Percentiles rank a stretch among this genome's conserved stretches.
Conservation (phyloP, 306 rosid species). For the Erythrophleum fordii region DNA sequence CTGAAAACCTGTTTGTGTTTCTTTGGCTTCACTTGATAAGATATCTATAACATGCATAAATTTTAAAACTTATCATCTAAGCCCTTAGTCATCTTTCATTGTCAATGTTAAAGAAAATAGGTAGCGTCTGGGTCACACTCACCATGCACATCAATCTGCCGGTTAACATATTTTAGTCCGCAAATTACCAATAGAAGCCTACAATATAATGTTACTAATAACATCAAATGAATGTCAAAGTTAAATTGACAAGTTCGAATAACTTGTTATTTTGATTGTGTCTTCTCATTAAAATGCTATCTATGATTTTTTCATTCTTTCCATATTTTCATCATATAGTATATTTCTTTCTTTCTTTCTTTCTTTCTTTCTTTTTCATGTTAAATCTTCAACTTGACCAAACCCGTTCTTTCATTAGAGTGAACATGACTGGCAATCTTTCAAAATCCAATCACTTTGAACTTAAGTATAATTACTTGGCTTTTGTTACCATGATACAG, state of each 20-base stretch:
- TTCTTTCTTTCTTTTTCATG: not conserved
- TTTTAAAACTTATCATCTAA: not conserved
- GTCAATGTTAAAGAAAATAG: not conserved
- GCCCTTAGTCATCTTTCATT: not conserved
- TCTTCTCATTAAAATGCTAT: too few relatives aligned
- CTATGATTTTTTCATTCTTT: too few relatives aligned
- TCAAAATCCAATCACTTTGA: constrained; percentile 4
- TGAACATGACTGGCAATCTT: not conserved
- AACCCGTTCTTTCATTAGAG: not conserved
- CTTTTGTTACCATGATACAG: constrained; percentile 8
- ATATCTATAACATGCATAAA: too few relatives aligned
- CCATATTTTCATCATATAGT: too few relatives aligned
- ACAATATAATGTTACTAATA: too few relatives aligned
- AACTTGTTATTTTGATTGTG: too few relatives aligned
- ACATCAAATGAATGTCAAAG: too few relatives aligned
- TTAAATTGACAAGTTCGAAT: too few relatives aligned
- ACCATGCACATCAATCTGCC: not conserved
- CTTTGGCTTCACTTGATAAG: not conserved
- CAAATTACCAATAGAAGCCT: too few relatives aligned
- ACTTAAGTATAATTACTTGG: constrained; percentile 1
- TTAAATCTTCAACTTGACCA: constrained; percentile 14
- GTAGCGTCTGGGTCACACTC: not conserved
- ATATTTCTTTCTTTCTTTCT: too few relatives aligned
- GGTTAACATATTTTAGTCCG: not conserved
- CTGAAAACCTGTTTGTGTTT: not conserved